Base-by-base conservation (phyloP, 1,139 yeast species). In the Pichia sp. region DNA sequence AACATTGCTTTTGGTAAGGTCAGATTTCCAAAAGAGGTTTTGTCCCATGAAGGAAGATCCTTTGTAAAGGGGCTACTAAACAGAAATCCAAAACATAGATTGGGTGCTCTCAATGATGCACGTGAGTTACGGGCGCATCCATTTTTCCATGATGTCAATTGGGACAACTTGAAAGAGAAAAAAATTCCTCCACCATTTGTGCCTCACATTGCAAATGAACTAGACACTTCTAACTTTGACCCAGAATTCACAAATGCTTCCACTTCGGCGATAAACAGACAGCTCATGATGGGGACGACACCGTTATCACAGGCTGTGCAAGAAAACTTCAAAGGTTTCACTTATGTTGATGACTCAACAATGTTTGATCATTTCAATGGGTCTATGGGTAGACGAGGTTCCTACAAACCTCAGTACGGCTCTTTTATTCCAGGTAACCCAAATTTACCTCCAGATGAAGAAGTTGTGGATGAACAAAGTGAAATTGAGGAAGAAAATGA, bases 1-100 rank as follows among this genome's bases (percentile, higher is more conserved):
- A 93, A 93, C 72, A 93, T 93, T 73, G 98, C 98, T 2, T 93
- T 90, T 73, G 98, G 99, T 59, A 93, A 93, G 70, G 98, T 93
- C 34, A 80, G 96, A 65, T 93, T 93, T 72, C 99, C 99, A 48
- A 90, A 92, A 69, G 98, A 93, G 67, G 95, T 93, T 11, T 76
- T 93, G 57, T 87, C 96, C 54, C 80, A 89, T 6, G 97, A 90
- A 67, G 98, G 98, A 44, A 81, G 98, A 59, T 85, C 93, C 7
- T 93, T 93, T 70, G 98, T 93, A 54, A 93, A 92, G 72, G 97
- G 98, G 1, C 76, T 93, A 59, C 78, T 93, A 67, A 93, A 93
- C 73, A 82, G 99, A 72, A 93, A 93, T 71, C 99, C 99, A 49
- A 87, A 84, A 67, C 98, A 92, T 71, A 82, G 99, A 67, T 75